These are phyloP conservation scores for Diversispora eburnea DNA, from an alignment of 192 early-diverging fungal genomes.

Conservation along the genomic window DNA sequence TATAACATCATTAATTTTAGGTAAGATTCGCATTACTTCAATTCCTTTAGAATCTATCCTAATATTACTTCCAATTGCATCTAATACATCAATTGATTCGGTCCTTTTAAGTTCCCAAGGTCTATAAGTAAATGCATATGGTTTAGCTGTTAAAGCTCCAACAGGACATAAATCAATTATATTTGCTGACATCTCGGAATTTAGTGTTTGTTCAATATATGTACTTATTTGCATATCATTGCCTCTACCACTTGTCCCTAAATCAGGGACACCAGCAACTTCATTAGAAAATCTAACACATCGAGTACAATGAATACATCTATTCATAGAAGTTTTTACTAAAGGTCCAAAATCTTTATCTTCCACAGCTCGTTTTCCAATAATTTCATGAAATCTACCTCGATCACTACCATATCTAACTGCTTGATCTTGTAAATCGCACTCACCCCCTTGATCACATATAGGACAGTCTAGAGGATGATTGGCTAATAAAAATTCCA, in stretches of 20 bases:
- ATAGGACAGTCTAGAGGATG: conserved; percentile 98
- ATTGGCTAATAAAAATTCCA: conserved; percentile 94
- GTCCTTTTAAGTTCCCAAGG: conserved; percentile 98
- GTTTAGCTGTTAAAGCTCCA: conserved; percentile 95
- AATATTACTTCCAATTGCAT: conserved; percentile 94
- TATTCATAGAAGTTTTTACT: conserved; percentile 94
- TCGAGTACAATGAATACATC: conserved; percentile 99
- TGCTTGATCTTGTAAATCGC: conserved; percentile 97
- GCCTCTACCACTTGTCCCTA: conserved; percentile 93
- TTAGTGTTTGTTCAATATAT: conserved; percentile 84
- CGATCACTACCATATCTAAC: conserved; percentile 95
- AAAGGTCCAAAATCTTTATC: conserved; percentile 97
- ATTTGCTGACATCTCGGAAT: conserved; percentile 95
- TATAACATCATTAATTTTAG: conserved; percentile 94
- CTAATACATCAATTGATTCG: conserved; percentile 92
- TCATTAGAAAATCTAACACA: conserved; percentile 99
- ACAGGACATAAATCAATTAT: conserved; percentile 98
- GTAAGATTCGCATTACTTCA: conserved; percentile 94
- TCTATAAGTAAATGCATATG: conserved; percentile 88
- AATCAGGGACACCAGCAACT: conserved; percentile 90
- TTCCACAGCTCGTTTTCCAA: conserved; percentile 92
- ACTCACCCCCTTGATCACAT: conserved; percentile 99
- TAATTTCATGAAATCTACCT: conserved; percentile 78
- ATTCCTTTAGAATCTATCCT: conserved; percentile 92
- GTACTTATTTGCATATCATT: conserved; percentile 99